Percentiles rank a stretch among this genome's conserved stretches.
These are phyloP conservation scores for Parsonsia alboflavescens DNA, from an alignment of 257 asterid species.

Conservation along the genomic window DNA sequence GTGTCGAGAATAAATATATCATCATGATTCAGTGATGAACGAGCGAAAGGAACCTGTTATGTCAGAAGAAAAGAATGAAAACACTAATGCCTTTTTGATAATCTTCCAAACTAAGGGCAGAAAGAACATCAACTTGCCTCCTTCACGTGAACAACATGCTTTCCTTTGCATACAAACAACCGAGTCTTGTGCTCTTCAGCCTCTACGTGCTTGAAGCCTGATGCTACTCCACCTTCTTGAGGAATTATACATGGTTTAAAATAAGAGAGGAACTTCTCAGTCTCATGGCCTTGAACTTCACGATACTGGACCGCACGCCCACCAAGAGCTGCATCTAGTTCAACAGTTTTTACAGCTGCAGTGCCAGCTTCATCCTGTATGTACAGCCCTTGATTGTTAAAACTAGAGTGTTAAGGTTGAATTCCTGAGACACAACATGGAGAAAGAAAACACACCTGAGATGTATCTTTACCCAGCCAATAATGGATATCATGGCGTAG, in stretches of 20 bases:
- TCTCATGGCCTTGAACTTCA: conserved; percentile 95
- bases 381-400: conserved; percentile 16
- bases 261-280: conserved; percentile 95
- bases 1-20: conserved; percentile 97
- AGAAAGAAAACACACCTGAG: conserved; percentile 52
- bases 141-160: conserved; percentile 90
- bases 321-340: conserved; percentile 91
- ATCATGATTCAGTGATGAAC: conserved; percentile 95
- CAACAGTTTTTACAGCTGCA: conserved; percentile 86
- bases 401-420: conserved; percentile 5
- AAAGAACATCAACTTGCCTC: conserved; percentile 56
- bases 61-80: conserved; percentile 18
- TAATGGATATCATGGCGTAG: conserved; percentile 90
- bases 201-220: conserved; percentile 82
- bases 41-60: conserved; percentile 81
- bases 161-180: conserved; percentile 84
- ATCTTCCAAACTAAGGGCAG: conserved; percentile 12
- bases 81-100: background rate
- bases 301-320: conserved; percentile 99
- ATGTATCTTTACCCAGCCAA: conserved; percentile 94
- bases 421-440: background rate
- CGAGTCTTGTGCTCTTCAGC: conserved; percentile 74
- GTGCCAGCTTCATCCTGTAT: conserved; percentile 87
- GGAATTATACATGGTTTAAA: conserved; percentile 98
- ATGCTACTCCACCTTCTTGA: conserved; percentile 91